A percentile compares a stretch with the other conserved stretches of the same genome.
Conservation (phyloP, 1,139 yeast genomes). For the Magnusiomyces tetraspermus region DNA sequence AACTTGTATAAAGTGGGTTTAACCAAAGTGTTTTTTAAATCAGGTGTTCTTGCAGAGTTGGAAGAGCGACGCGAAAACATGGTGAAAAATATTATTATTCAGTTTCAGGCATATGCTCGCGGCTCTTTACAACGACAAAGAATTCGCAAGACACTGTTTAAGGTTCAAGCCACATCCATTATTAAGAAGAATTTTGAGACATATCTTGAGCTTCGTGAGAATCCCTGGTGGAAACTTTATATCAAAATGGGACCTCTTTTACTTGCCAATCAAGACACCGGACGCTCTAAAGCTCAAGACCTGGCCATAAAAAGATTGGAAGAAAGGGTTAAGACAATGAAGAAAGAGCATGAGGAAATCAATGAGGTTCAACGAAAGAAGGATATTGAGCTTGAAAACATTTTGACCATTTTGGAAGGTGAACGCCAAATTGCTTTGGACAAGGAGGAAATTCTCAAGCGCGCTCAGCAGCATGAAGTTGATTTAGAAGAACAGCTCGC, state of each 20-base stretch:
- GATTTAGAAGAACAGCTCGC: slow-evolving; percentile 35
- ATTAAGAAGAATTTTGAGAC: slow-evolving; percentile 53
- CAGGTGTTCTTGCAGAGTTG: slow-evolving; percentile 88
- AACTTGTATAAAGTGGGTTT: slow-evolving; percentile 68
- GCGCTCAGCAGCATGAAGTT: slow-evolving; percentile 35
- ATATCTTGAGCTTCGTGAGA: slow-evolving; percentile 44
- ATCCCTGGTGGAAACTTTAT: slow-evolving; percentile 77
- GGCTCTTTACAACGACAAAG: slow-evolving; percentile 53
- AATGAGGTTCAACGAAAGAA: slow-evolving; percentile 28
- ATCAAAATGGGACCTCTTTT: slow-evolving; percentile 68
- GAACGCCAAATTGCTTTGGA: slow-evolving; percentile 37
- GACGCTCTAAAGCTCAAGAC: slow-evolving; percentile 46
- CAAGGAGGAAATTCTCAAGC: slow-evolving; percentile 38
- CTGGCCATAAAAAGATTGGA: slow-evolving; percentile 47
- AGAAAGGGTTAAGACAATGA: slow-evolving; percentile 5
- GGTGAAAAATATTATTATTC: slow-evolving; percentile 47
- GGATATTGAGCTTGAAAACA: slow-evolving; percentile 33
- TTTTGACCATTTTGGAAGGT: slow-evolving; percentile 32
- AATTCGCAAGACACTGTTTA: slow-evolving; percentile 44
- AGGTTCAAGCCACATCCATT: slow-evolving; percentile 62
- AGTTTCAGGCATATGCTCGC: slow-evolving; percentile 58
- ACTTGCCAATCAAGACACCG: slow-evolving; percentile 52
- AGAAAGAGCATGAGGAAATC: slow-evolving; percentile 26
- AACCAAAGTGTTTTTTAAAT: slow-evolving; percentile 89
- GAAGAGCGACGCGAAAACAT: slow-evolving; percentile 69